Evolutionary conservation across 176 grass and related monocot species (phyloP).

Genomic region (Microstegium vimineum): DNA sequence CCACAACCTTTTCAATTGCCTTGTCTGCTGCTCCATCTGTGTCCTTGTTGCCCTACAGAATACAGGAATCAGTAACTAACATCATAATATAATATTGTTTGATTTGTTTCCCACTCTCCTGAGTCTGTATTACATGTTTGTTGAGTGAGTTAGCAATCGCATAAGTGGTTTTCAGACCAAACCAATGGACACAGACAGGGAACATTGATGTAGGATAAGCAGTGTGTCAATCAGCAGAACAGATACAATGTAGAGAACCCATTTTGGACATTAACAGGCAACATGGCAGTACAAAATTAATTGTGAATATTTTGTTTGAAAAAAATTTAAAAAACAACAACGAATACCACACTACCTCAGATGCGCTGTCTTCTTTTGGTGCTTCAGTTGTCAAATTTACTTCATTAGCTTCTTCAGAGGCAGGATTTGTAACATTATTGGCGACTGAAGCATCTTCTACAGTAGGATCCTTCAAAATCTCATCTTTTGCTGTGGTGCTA

Average conservation of each 20-base stretch:
- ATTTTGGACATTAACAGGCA: conserved; percentile 19
- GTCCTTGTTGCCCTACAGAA: conserved; percentile 40
- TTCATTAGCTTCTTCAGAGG: conserved; percentile 38
- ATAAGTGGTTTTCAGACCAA: conserved; percentile 8
- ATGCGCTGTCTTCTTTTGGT: background rate
- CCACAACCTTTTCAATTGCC: conserved; percentile 54
- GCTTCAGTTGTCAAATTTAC: conserved; percentile 8
- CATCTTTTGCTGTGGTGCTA: conserved; percentile 11
- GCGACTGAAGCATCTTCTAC: conserved; percentile 3
- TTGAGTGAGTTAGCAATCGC: background rate
- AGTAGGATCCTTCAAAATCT: conserved; percentile 44
- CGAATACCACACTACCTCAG: conserved; percentile 26
- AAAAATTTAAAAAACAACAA: background rate
- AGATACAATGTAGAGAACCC: background rate
- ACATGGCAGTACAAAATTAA: background rate
- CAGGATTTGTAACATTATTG: conserved; percentile 10
- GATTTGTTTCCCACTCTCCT: background rate
- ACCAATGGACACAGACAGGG: background rate
- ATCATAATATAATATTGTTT: background rate
- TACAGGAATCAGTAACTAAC: background rate
- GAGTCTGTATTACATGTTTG: background rate
- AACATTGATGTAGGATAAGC: background rate
- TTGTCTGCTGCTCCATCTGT: conserved; percentile 30
- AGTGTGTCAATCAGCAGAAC: background rate
- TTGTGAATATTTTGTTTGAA: conserved; percentile 11